These are phyloP conservation scores for Sporothrix humicola DNA, from an alignment of 2,329 filamentous ascomycete genomes.

Conservation along the genomic window DNA sequence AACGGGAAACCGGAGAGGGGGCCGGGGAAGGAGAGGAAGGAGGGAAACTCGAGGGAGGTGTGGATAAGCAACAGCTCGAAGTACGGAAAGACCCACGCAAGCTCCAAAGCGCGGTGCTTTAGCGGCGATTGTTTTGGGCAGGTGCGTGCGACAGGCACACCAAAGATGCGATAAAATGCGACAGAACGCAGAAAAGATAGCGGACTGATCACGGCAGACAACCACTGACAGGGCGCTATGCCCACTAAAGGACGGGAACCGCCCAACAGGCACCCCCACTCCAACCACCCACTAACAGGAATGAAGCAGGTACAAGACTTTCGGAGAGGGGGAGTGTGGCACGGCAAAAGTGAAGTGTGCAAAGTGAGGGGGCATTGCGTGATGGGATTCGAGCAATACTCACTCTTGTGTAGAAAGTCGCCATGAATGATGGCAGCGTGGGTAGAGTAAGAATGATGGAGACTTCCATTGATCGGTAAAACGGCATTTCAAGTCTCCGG, in stretches of 20 bases:
- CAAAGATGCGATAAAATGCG: not conserved
- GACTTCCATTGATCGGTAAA: not conserved
- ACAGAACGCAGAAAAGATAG: not conserved
- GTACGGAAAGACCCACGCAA: slow-evolving; percentile 8
- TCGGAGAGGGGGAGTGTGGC: not conserved
- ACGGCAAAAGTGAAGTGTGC: not conserved
- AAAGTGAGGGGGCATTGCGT: slow-evolving; percentile 13
- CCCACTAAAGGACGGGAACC: not conserved
- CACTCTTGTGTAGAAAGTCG: not conserved
- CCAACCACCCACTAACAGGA: not conserved
- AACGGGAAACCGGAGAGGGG: not conserved
- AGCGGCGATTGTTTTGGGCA: slow-evolving; percentile 29
- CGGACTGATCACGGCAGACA: too few species aligned
- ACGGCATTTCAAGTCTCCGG: not conserved
- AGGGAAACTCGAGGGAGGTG: not conserved
- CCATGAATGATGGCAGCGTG: slow-evolving; percentile 1
- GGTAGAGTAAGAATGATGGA: too few species aligned
- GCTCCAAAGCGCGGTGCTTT: not conserved
- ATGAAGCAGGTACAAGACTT: slow-evolving; percentile 6
- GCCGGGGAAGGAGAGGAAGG: not conserved
- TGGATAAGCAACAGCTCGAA: not conserved
- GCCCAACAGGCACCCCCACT: not conserved
- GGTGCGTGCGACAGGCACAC: slow-evolving; percentile 17
- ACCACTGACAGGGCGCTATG: not conserved
- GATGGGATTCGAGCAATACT: not conserved